Evolutionary conservation across 257 asterid genomes (phyloP).

Genomic region (Lycium barbarum): DNA sequence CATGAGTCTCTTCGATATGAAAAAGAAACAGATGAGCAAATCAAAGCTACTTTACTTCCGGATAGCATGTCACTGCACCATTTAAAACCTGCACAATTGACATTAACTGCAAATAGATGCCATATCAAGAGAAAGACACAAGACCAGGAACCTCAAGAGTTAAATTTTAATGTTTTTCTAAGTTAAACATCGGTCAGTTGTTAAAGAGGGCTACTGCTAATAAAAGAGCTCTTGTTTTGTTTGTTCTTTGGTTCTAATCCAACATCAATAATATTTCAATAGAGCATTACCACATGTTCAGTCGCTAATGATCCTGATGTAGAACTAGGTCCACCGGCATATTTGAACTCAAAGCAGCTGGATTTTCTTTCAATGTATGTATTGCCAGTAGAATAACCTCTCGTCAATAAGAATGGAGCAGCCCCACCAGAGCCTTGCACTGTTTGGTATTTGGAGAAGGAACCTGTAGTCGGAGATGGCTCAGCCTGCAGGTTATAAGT

Average conservation of each 20-base stretch:
- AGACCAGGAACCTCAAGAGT: not conserved
- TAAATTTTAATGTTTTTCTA: not conserved
- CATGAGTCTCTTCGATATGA: not conserved
- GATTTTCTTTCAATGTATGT: conserved; percentile 45
- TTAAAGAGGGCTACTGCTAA: not conserved
- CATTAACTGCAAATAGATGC: conserved; percentile 1
- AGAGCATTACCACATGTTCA: conserved; percentile 56
- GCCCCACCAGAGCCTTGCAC: conserved; percentile 71
- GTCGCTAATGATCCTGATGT: conserved; percentile 59
- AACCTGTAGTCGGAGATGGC: conserved; percentile 99
- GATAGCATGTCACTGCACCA: not conserved
- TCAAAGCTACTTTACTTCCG: not conserved
- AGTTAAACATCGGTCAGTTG: not conserved
- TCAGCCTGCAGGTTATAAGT: conserved; percentile 66
- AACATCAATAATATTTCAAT: conserved; percentile 18
- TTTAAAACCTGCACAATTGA: not conserved
- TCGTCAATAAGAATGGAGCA: conserved; percentile 42
- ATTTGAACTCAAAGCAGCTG: conserved; percentile 78
- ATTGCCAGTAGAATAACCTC: conserved; percentile 40
- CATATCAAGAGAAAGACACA: not conserved
- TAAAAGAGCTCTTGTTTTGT: not conserved
- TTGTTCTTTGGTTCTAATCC: conserved; percentile 10
- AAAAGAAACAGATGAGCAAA: not conserved
- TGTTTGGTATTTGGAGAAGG: conserved; percentile 71
- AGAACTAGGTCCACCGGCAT: conserved; percentile 67